Evolutionary conservation across 441 rosid genomes (phyloP).

Genomic region (Erysimum cheiri): DNA sequence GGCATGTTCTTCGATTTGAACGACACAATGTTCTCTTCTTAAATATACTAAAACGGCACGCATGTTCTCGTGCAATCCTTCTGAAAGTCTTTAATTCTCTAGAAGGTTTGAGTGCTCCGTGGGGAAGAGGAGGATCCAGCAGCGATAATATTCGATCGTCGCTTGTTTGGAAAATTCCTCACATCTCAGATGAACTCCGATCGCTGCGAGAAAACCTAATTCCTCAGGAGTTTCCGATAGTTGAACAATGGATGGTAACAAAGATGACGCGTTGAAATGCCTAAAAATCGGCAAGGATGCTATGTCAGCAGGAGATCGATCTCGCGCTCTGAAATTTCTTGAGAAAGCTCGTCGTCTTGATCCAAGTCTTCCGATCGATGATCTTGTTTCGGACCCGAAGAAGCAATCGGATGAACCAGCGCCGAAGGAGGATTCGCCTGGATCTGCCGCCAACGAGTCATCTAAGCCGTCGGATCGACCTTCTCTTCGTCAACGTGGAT

Average conservation of each 20-base stretch:
- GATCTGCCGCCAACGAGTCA: conserved; percentile 44
- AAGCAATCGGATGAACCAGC: conserved; percentile 41
- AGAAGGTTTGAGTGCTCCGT: background rate
- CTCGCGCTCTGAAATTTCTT: conserved; percentile 82
- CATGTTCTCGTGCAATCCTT: too few relatives aligned
- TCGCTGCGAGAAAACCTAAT: conserved; percentile 23
- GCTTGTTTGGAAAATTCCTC: conserved; percentile 25
- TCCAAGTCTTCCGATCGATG: conserved; percentile 66
- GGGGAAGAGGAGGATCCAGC: conserved; percentile 12
- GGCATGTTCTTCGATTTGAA: too few relatives aligned
- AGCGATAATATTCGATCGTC: conserved; percentile 25
- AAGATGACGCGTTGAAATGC: conserved; percentile 93
- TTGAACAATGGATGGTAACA: conserved; percentile 81
- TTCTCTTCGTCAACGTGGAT: conserved; percentile 63
- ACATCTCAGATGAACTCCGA: conserved; percentile 33
- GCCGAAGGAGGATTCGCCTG: conserved; percentile 34
- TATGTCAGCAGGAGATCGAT: conserved; percentile 66
- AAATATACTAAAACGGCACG: too few relatives aligned
- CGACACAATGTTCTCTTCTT: too few relatives aligned
- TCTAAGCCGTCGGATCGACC: conserved; percentile 56
- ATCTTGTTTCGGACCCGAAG: conserved; percentile 57
- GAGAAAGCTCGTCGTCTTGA: conserved; percentile 91
- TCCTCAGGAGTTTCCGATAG: background rate
- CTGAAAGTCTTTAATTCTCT: too few relatives aligned
- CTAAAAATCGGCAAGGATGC: conserved; percentile 80